phyloP scores from a whole-genome alignment of 2,329 filamentous ascomycete species.

The Xylaria sp. region DNA sequence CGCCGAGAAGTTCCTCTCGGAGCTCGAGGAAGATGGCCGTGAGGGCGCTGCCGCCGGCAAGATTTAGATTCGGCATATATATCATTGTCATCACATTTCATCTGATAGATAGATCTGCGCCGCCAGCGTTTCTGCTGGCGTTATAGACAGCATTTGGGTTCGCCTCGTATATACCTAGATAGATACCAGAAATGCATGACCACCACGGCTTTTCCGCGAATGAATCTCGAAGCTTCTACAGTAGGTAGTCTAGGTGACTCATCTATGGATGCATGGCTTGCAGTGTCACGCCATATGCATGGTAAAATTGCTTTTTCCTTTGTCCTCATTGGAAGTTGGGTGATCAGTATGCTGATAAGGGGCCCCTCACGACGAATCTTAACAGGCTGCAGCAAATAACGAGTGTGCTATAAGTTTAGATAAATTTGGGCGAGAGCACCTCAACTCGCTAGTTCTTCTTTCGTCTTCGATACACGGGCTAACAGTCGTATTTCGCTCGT shows the following conservation, averaged over 20 bases:
- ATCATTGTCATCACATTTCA: conserved; percentile 6
- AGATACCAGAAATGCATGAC: conserved; percentile 28
- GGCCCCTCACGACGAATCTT: background rate
- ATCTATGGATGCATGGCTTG: background rate
- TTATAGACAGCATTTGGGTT: conserved; percentile 30
- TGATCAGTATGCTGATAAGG: background rate
- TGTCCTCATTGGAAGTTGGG: background rate
- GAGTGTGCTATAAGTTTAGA: too few relatives aligned
- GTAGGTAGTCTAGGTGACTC: background rate
- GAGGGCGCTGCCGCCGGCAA: conserved; percentile 50
- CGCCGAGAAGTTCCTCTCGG: conserved; percentile 90
- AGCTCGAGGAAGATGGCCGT: conserved; percentile 68
- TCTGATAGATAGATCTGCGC: conserved; percentile 31
- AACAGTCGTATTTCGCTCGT: background rate
- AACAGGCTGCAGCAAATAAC: background rate
- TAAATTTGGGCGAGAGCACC: background rate
- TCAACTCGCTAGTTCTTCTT: background rate
- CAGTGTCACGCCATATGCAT: background rate
- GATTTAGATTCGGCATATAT: conserved; percentile 38
- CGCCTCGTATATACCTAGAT: conserved; percentile 28
- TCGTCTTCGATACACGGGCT: background rate
- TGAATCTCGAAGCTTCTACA: background rate
- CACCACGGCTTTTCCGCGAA: background rate
- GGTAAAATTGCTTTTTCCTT: background rate
- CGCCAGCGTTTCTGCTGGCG: conserved; percentile 23